Conservation (phyloP, 495 filamentous ascomycete genomes). For the Tuber borchii region DNA sequence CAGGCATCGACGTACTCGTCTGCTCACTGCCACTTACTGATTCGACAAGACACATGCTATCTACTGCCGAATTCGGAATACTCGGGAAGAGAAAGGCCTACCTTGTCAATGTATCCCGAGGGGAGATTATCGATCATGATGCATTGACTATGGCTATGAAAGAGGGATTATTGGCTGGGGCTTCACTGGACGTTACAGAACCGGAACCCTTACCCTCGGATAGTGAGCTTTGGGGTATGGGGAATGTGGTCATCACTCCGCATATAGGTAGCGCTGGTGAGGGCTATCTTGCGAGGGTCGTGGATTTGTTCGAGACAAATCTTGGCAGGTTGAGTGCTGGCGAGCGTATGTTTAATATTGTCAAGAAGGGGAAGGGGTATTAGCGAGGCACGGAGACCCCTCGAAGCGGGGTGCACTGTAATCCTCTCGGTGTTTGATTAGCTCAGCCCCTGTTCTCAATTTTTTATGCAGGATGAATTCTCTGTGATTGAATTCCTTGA, state of each 20-base stretch:
- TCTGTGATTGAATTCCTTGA: background rate
- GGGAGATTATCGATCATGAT: conserved; percentile 62
- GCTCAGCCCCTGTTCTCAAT: background rate
- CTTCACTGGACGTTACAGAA: conserved; percentile 80
- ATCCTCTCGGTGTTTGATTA: background rate
- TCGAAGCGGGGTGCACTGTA: background rate
- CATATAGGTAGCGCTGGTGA: conserved; percentile 63
- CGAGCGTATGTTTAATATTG: conserved; percentile 59
- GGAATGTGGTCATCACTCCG: conserved; percentile 70
- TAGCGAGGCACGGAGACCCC: conserved; percentile 36
- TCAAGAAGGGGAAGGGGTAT: conserved; percentile 59
- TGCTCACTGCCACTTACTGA: conserved; percentile 66
- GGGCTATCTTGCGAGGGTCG: conserved; percentile 54
- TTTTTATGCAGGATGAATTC: background rate
- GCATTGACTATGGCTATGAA: conserved; percentile 61
- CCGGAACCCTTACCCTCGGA: conserved; percentile 71
- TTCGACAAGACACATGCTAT: conserved; percentile 58
- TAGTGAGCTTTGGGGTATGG: conserved; percentile 63
- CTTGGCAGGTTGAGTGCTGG: conserved; percentile 55
- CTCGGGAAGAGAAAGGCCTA: conserved; percentile 53
- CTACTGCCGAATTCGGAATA: conserved; percentile 59
- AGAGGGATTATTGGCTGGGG: conserved; percentile 55
- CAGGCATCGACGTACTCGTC: conserved; percentile 70
- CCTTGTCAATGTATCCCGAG: conserved; percentile 69
- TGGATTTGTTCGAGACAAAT: conserved; percentile 59